Conservation (phyloP, 1,284 basidiomycete genomes). For the Xerocomus nothofagi region DNA sequence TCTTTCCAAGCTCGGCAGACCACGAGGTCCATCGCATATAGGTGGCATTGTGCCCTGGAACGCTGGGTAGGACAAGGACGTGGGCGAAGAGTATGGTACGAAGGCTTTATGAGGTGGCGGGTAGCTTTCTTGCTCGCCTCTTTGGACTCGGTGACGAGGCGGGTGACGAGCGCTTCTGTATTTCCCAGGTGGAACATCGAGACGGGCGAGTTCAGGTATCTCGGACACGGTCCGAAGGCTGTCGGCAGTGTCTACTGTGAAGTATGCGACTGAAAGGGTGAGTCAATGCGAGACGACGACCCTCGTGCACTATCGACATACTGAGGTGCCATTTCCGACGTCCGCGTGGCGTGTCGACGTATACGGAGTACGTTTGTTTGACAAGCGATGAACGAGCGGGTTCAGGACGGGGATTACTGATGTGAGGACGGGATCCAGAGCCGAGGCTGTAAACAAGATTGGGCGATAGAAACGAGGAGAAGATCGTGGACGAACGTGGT, state of each 20-base stretch:
- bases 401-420: slow-evolving; percentile 36
- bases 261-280: slow-evolving; percentile 61
- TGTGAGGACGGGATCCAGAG: slow-evolving; percentile 38
- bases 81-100: slow-evolving; percentile 34
- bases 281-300: slow-evolving; percentile 9
- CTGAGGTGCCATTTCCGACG: slow-evolving; percentile 79
- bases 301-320: slow-evolving; percentile 36
- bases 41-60: slow-evolving; percentile 9
- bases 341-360: slow-evolving; percentile 58
- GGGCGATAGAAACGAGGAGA: not conserved
- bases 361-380: slow-evolving; percentile 80
- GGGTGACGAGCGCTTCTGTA: slow-evolving; percentile 63
- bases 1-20: slow-evolving; percentile 10
- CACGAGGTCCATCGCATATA: slow-evolving; percentile 2
- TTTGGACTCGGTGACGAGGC: slow-evolving; percentile 29
- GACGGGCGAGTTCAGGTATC: slow-evolving; percentile 48
- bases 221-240: slow-evolving; percentile 59
- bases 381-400: slow-evolving; percentile 53
- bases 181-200: slow-evolving; percentile 57
- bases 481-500: slow-evolving; percentile 34
- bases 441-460: slow-evolving; percentile 31
- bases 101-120: slow-evolving; percentile 28
- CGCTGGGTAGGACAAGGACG: slow-evolving; percentile 16
- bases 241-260: slow-evolving; percentile 59
- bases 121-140: slow-evolving; percentile 23